phyloP scores from a whole-genome alignment of 2,329 filamentous ascomycete species.

The Verticillium dahliae region DNA sequence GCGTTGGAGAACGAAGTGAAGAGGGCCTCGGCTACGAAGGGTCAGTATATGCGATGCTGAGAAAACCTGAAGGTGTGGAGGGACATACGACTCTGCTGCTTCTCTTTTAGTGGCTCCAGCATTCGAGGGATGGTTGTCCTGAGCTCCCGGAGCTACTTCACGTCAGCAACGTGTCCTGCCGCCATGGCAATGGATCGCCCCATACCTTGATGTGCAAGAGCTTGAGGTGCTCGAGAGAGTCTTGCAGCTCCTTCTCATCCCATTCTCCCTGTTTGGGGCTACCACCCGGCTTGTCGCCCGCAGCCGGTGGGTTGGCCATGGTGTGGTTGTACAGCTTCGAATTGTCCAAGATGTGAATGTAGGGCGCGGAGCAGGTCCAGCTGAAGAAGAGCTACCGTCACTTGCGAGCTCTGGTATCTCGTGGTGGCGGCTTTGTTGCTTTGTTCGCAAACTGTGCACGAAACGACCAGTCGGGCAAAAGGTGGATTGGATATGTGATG shows the following conservation, averaged over 20 bases:
- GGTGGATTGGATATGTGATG: neutral
- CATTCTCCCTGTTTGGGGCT: slow-evolving; percentile 23
- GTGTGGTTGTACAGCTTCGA: neutral
- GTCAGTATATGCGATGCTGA: slow-evolving; percentile 11
- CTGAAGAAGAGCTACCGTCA: neutral
- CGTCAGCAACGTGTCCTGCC: neutral
- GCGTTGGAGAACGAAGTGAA: slow-evolving; percentile 41
- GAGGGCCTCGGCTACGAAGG: slow-evolving; percentile 38
- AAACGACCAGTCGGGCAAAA: neutral
- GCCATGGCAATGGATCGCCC: neutral
- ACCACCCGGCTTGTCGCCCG: neutral
- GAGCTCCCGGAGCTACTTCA: slow-evolving; percentile 34
- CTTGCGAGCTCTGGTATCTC: neutral
- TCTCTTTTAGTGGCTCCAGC: slow-evolving; percentile 42
- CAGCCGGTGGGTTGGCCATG: neutral
- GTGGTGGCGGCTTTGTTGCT: neutral
- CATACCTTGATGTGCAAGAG: slow-evolving; percentile 48
- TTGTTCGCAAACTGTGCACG: neutral
- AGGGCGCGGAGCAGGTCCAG: neutral
- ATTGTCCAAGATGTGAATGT: neutral
- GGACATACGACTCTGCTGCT: slow-evolving; percentile 43
- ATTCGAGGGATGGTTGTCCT: slow-evolving; percentile 43
- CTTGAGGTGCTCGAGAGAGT: slow-evolving; percentile 43
- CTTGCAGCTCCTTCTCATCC: slow-evolving; percentile 43
- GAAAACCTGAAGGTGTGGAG: neutral